Evolutionary conservation across 371 early-diverging fungal genomes (phyloP).

Genomic region (Rhizopus delemar): DNA sequence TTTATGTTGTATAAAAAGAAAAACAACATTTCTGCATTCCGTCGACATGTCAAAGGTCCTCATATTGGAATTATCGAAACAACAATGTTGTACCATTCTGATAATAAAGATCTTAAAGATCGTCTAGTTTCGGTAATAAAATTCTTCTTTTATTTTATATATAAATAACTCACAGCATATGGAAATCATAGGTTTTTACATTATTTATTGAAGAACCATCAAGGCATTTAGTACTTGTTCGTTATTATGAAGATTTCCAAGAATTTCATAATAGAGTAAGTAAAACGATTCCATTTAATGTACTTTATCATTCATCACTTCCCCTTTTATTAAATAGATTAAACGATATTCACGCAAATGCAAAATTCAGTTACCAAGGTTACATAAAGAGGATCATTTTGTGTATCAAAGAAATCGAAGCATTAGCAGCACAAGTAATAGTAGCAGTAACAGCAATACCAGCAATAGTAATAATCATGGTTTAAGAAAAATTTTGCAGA

Average conservation of each 20-base stretch:
- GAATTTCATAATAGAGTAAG: constrained; percentile 63
- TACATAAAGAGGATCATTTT: constrained; percentile 10
- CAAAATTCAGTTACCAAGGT: constrained; percentile 29
- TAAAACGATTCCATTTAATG: neutral
- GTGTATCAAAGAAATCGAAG: constrained; percentile 1
- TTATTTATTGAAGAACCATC: constrained; percentile 54
- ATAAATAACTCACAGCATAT: neutral
- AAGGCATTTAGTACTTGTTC: constrained; percentile 49
- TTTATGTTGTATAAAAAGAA: constrained; percentile 7
- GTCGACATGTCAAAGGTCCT: constrained; percentile 8
- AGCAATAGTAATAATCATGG: constrained; percentile 11
- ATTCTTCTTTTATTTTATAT: too few species aligned
- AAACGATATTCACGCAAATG: constrained; percentile 35
- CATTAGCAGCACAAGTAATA: constrained; percentile 5
- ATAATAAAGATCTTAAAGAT: constrained; percentile 10
- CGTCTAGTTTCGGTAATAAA: constrained; percentile 26
- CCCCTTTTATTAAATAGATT: constrained; percentile 18
- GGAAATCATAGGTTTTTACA: constrained; percentile 49
- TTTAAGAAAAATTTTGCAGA: constrained; percentile 21
- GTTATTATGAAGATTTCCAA: constrained; percentile 60
- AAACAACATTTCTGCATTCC: neutral
- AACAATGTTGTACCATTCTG: constrained; percentile 23
- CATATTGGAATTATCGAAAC: constrained; percentile 30
- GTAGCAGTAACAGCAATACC: constrained; percentile 2
- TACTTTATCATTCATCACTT: neutral